These are phyloP conservation scores for Naganishia liquefaciens DNA, from an alignment of 1,284 basidiomycete genomes.

Conservation along the genomic window DNA sequence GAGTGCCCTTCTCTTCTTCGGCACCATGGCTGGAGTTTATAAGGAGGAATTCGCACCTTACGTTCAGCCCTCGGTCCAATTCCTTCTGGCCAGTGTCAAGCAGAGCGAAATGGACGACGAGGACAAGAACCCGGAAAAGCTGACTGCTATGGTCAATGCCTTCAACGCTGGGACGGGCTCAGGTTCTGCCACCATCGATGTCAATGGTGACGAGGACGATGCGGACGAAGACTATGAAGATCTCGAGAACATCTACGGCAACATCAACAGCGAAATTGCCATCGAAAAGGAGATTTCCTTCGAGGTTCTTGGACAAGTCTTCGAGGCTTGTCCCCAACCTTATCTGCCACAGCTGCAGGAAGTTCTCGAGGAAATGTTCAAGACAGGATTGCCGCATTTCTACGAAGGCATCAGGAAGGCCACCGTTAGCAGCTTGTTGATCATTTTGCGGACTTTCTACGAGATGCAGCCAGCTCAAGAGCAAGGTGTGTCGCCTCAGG, in stretches of 20 bases:
- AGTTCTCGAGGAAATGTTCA: conserved; percentile 68
- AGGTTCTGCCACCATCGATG: conserved; percentile 60
- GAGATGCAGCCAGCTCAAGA: conserved; percentile 78
- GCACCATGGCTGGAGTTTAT: conserved; percentile 95
- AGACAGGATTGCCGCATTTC: conserved; percentile 87
- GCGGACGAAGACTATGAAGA: conserved; percentile 78
- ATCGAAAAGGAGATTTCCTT: conserved; percentile 99
- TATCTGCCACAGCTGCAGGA: conserved; percentile 79
- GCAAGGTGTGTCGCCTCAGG: conserved; percentile 74
- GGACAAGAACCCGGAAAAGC: conserved; percentile 42
- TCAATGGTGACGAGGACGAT: conserved; percentile 64
- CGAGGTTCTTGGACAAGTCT: conserved; percentile 91
- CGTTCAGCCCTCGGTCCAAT: conserved; percentile 81
- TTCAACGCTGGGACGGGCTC: conserved; percentile 58
- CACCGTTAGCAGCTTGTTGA: conserved; percentile 82
- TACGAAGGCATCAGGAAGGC: conserved; percentile 98
- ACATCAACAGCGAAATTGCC: conserved; percentile 91
- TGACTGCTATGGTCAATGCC: conserved; percentile 49
- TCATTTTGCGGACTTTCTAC: conserved; percentile 89
- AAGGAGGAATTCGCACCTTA: conserved; percentile 90
- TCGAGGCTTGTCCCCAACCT: conserved; percentile 74
- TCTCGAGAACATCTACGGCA: conserved; percentile 65
- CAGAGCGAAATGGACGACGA: conserved; percentile 68
- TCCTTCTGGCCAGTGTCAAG: conserved; percentile 79
- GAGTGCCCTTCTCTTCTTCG: conserved; percentile 98